Base-by-base conservation (phyloP, 2,329 filamentous ascomycete species). In the Dactylella cylindrospora region DNA sequence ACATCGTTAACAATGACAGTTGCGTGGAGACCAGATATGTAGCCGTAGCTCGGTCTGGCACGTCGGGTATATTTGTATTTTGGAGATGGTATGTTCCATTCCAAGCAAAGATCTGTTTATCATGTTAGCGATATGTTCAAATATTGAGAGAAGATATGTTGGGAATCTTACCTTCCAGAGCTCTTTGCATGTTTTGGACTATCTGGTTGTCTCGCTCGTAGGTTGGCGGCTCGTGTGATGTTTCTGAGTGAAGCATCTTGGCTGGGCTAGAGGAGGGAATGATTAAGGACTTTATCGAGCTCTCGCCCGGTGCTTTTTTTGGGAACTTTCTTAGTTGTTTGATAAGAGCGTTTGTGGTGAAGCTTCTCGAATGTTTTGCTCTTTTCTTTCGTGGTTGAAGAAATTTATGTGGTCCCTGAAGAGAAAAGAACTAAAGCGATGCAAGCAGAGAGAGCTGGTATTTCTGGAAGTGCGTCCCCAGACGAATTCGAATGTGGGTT, bases 211-310 rank as follows among this genome's bases (percentile, higher is more conserved):
- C 59, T 46, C 59, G 59, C 32, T 64, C 59, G 45, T 51, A 64
- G 12, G 13, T 47, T 39, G 59, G 59, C 10, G 59, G 50, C 33
- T 55, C 51, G 38, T 57, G 59, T 38, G 52, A 51, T 55, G 51
- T 51, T 23, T 64, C 51, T 12, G 59, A 64, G 13, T 64, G 59
- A 39, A 64, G 43, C 59, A 64, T 64, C 15, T 51, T 64, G 44
- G 36, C 12, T 50, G 15, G 23, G 7, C 23, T n/a, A n/a, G n/a
- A n/a, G n/a, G n/a, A n/a, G n/a, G n/a, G n/a, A n/a, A n/a, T n/a
- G n/a, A n/a, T n/a, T n/a, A n/a, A n/a, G n/a, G n/a, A n/a, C n/a
- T n/a, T n/a, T n/a, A n/a, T n/a, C n/a, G 28, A 44, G 49, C 29
- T 36, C 38, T n/a, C 12, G 29, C 17, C 26, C n/a, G 8, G 17